Evolutionary conservation across 176 grass and related monocot genomes (phyloP).

Genomic region (Cenchrus americanus): DNA sequence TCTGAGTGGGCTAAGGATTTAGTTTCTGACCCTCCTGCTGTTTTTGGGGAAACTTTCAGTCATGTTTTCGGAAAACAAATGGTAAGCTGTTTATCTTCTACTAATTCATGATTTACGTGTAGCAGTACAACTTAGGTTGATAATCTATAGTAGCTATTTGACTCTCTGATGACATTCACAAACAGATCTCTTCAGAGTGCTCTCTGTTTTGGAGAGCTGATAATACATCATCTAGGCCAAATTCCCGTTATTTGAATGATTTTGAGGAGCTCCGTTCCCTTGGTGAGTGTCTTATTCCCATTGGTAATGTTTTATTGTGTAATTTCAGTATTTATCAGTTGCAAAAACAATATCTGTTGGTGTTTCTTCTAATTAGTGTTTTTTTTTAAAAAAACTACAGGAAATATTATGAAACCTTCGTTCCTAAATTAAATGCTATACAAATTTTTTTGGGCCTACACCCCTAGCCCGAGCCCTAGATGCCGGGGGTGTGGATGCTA

Average conservation of each 20-base stretch:
- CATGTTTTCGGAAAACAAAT: slow-evolving; percentile 64
- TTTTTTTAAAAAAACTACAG: neutral
- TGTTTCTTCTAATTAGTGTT: neutral
- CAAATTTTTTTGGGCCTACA: neutral
- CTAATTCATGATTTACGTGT: slow-evolving; percentile 26
- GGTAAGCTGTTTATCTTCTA: slow-evolving; percentile 52
- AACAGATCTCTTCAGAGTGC: slow-evolving; percentile 78
- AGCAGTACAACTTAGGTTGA: neutral
- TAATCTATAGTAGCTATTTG: slow-evolving; percentile 33
- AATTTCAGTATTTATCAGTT: slow-evolving; percentile 11
- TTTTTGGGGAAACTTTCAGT: slow-evolving; percentile 73
- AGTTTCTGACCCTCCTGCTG: slow-evolving; percentile 62
- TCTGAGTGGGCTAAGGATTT: slow-evolving; percentile 93
- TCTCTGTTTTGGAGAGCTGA: slow-evolving; percentile 78
- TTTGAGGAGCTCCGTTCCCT: slow-evolving; percentile 92
- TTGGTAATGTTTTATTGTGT: slow-evolving; percentile 16
- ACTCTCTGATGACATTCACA: slow-evolving; percentile 35
- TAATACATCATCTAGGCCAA: slow-evolving; percentile 71
- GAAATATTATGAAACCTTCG: neutral
- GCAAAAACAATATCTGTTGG: slow-evolving; percentile 14
- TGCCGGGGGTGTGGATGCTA: neutral
- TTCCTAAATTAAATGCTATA: neutral
- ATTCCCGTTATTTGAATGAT: slow-evolving; percentile 95
- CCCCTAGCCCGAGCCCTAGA: neutral
- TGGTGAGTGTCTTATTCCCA: slow-evolving; percentile 59